phyloP scores from a whole-genome alignment of 139 green algal genomes.

The Chlamydomonas incerta region DNA sequence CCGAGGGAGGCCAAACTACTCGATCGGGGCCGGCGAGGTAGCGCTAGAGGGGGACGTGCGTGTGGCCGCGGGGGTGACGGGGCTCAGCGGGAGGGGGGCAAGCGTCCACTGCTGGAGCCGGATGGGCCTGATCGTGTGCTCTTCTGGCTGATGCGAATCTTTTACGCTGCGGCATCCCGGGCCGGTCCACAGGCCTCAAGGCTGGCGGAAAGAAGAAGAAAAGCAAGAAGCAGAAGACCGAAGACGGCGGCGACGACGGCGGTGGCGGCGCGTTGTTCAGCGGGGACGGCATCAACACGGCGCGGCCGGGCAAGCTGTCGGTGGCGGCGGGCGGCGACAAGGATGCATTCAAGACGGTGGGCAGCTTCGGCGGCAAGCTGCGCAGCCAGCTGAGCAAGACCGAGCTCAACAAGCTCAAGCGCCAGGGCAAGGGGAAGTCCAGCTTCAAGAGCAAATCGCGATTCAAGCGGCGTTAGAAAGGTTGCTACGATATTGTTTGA shows the following conservation, averaged over 20 bases:
- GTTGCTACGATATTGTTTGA: too few relatives aligned
- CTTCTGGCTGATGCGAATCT: too few relatives aligned
- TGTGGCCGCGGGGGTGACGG: not conserved
- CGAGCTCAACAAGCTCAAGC: constrained; percentile 70
- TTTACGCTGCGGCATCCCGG: too few relatives aligned
- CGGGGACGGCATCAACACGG: constrained; percentile 57
- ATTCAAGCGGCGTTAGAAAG: constrained; percentile 66
- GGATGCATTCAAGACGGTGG: constrained; percentile 9
- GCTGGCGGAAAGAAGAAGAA: constrained; percentile 53
- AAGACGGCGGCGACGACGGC: not conserved
- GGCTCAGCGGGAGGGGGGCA: too few relatives aligned
- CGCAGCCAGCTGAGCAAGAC: constrained; percentile 31
- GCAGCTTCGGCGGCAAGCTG: constrained; percentile 35
- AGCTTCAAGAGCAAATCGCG: constrained; percentile 86
- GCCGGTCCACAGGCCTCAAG: constrained; percentile 42
- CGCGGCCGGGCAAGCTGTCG: constrained; percentile 30
- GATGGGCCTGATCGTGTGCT: not conserved
- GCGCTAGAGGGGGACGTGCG: too few relatives aligned
- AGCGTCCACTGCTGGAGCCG: not conserved
- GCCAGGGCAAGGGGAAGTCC: constrained; percentile 74
- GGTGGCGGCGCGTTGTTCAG: constrained; percentile 54
- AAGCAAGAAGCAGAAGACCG: constrained; percentile 39
- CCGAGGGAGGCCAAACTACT: too few relatives aligned
- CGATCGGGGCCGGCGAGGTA: too few relatives aligned
- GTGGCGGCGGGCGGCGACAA: constrained; percentile 20